Evolutionary conservation across 345 rosid species (phyloP), one percentile per base, ranked within the genome.

Genomic region (Conringia planisiliqua): DNA sequence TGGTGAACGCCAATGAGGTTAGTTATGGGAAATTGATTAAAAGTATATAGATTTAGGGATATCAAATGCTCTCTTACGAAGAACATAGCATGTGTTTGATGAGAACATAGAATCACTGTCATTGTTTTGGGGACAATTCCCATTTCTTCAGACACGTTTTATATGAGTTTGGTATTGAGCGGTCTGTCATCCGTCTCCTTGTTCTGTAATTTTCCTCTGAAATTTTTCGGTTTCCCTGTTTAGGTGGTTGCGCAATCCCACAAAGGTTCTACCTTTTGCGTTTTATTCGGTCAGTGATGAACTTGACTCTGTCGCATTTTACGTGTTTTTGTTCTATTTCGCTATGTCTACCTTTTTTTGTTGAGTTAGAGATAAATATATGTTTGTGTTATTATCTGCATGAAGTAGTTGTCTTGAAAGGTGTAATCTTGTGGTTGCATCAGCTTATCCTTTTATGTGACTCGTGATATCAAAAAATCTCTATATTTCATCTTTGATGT

Each of bases 231-330:
- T 47, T 67, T 59, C 51, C 59, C 68, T 35, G 5, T 48, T 20
- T 39, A 60, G 79, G 79, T 62, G 48, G 55, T 14, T 77, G 55
- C 68, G 8, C 3, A 57, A 5, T 39, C 29, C 54, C 3, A 22
- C 27, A 64, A 77, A 77, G 76, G 65, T 48, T 58, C 76, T 57
- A 62, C 76, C 68, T 64, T 76, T 76, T 1, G 64, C 63, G 39
- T 61, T 61, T 16, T 68, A 61, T 51, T 75, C 74, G 63, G 79
- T 75, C 16, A 40, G 79, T 67, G 12, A 2, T 40, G 20, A 57
- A 55, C 52, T 47, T 47, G 9, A 22, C 20, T 27, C 20, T 12
- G 0, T 33, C 1, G 32, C 26, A n/a, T 46, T 59, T 18, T 24
- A 22, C 66, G 32, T 58, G 20, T 4, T 30, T 26, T 3, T 50